Evolutionary conservation across 176 grass and related monocot genomes (phyloP), one percentile per base, ranked within the genome.

Genomic region (Rhipidocladum racemiflorum): DNA sequence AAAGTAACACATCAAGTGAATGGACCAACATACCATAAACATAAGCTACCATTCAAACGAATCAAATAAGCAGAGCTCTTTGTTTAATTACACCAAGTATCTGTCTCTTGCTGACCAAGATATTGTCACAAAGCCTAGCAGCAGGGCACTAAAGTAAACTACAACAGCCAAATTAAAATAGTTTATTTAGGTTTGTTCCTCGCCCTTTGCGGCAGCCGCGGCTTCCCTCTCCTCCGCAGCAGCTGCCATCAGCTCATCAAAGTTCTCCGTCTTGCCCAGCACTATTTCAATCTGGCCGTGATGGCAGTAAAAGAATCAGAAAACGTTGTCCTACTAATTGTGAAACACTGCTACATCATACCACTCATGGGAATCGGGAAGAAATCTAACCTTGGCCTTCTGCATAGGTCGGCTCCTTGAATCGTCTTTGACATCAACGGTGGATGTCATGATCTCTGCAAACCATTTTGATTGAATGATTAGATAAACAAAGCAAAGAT

Each of bases 211-310:
- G 0, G 56, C 80, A 0, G 79, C 80, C 1, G 68, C 80, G 9
- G 79, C 88, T 42, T 93, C 92, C 72, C 93, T 91, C 89, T 95
- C 92, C 32, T 88, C 91, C 6, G 87, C 85, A 35, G 90, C 91
- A 30, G 88, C 88, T 0, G 90, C 91, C 96, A 99, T 99, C 62
- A 99, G 68, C 82, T 99, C 96, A 81, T 99, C 96, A 23, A 99
- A 99, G 70, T 93, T 95, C 48, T 95, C 91, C 0, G 96, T 95
- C 75, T 99, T 99, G 12, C 92, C 87, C 29, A 99, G 57, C 32
- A 94, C 70, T 74, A 99, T 95, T 71, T 99, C 92, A 54, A 99
- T 99, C 92, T 95, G 83, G 32, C 11, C n/a, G 63, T 56, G 46
- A 15, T 20, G 70, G 61, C 29, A 53, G 42, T 54, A 65, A 67